Evolutionary conservation across 345 rosid genomes (phyloP).

Genomic region (Laguncularia racemosa): DNA sequence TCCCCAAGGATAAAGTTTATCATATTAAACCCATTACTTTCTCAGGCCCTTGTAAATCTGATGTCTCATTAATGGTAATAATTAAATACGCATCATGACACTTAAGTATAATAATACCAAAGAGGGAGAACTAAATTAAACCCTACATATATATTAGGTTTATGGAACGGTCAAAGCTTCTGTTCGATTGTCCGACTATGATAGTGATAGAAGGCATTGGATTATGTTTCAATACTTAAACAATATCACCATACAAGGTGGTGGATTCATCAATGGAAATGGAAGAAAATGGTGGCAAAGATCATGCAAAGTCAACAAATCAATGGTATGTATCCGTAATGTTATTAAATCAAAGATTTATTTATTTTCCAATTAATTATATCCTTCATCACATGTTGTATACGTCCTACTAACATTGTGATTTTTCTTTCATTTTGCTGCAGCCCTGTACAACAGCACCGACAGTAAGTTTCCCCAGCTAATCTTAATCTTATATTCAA

Average conservation of each 20-base stretch:
- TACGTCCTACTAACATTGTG: not conserved
- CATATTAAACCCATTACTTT: slow-evolving; percentile 38
- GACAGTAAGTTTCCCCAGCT: slow-evolving; percentile 42
- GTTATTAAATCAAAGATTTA: not conserved
- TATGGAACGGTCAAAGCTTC: slow-evolving; percentile 62
- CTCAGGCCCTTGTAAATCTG: slow-evolving; percentile 68
- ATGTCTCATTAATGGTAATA: slow-evolving; percentile 43
- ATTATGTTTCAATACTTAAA: slow-evolving; percentile 41
- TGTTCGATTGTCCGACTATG: slow-evolving; percentile 39
- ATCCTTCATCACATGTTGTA: no score
- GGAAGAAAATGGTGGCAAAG: slow-evolving; percentile 86
- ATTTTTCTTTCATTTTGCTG: slow-evolving; percentile 12
- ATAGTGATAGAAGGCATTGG: slow-evolving; percentile 51
- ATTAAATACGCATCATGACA: no score
- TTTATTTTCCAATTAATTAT: not conserved
- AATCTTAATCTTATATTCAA: not conserved
- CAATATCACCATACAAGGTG: slow-evolving; percentile 49
- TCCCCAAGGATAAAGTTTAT: slow-evolving; percentile 45
- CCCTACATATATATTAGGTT: slow-evolving; percentile 24
- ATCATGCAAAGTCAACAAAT: slow-evolving; percentile 72
- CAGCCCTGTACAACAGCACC: slow-evolving; percentile 86
- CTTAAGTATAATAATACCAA: no score
- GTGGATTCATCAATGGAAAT: slow-evolving; percentile 61
- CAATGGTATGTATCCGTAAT: slow-evolving; percentile 29
- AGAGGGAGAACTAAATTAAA: no score